Base-by-base conservation (phyloP, 208 protist genomes). In the Wallacemonas sp. region DNA sequence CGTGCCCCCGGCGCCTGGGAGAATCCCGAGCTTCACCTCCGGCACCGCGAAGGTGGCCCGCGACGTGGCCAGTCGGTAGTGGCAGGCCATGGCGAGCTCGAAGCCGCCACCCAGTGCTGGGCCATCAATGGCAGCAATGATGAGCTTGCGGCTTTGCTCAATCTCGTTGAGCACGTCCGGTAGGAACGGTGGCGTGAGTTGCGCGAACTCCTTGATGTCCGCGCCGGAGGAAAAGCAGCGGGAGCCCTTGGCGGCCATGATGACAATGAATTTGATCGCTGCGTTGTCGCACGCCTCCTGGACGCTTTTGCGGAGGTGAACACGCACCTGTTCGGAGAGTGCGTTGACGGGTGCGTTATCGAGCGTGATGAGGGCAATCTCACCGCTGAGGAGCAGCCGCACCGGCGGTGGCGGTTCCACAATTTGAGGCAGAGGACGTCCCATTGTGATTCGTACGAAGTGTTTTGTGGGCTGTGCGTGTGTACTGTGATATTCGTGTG, bases 1-100 rank as follows among this genome's bases (percentile, higher is more conserved):
- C 38, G 74, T 82, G 23, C 74, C 77, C 16, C 77, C 81, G 3
- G 32, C 63, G 18, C 77, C 75, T 14, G 81, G 77, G 4, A 87
- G 28, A 16, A 87, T 48, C n/a, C 78, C 77, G 10, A 84, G 52
- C 31, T 68, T 63, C 28, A 79, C 29, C 44, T 85, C 75, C 28
- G 72, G 76, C 10, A 76, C 52, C 3, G 61, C 61, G 33, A 72
- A 62, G 25, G 50, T 44, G 4, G 65, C 54, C 20, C 46, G 39
- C n/a, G 44, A 14, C 14, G 71, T 55, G 36, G 70, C 70, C 22
- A 82, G 1, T 11, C 76, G 69, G 26, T 39, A 62, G 57, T 82
- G 72, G 67, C 72, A 74, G 25, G 41, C 59, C 36, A 82, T 33
- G 12, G 72, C 55, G 3, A 79, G 42, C 33, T 78, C 72, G 20